phyloP scores from a whole-genome alignment of 1,139 yeast species.

The Blastobotrys petasosporus region DNA sequence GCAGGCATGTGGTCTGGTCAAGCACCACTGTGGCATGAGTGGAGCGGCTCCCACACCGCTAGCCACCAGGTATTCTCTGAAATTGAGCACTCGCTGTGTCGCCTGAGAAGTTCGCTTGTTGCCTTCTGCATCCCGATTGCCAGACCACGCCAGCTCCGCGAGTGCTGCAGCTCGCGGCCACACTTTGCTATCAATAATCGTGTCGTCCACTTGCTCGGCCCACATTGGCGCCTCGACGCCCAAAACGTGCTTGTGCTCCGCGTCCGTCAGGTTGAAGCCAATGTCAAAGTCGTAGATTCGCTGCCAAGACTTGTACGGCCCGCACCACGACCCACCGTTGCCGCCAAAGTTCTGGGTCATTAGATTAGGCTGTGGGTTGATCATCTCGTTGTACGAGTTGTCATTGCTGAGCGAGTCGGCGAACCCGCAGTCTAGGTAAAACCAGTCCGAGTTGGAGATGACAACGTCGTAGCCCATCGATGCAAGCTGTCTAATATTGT shows the following conservation, averaged over 20 bases:
- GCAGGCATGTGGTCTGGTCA: slow-evolving; percentile 40
- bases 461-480: slow-evolving; percentile 41
- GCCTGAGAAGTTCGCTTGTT: slow-evolving; percentile 33
- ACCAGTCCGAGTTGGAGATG: slow-evolving; percentile 37
- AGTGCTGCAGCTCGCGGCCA: slow-evolving; percentile 48
- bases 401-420: slow-evolving; percentile 43
- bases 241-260: slow-evolving; percentile 34
- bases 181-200: slow-evolving; percentile 36
- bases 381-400: slow-evolving; percentile 30
- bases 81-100: slow-evolving; percentile 40
- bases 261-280: slow-evolving; percentile 34
- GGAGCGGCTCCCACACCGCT: slow-evolving; percentile 39
- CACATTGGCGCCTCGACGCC: slow-evolving; percentile 45
- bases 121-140: slow-evolving; percentile 36
- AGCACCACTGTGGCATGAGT: slow-evolving; percentile 40
- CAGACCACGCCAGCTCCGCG: slow-evolving; percentile 45
- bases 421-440: slow-evolving; percentile 45
- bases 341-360: slow-evolving; percentile 34
- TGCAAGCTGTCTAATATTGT: slow-evolving; percentile 34
- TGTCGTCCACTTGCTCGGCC: slow-evolving; percentile 43
- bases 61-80: slow-evolving; percentile 41
- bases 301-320: slow-evolving; percentile 47
- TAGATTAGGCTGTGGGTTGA: slow-evolving; percentile 26
- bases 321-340: slow-evolving; percentile 44
- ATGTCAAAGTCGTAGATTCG: slow-evolving; percentile 41